Evolutionary conservation across 805 yeast genomes (phyloP).

Genomic region (Wickerhamiella vanderwaltii): DNA sequence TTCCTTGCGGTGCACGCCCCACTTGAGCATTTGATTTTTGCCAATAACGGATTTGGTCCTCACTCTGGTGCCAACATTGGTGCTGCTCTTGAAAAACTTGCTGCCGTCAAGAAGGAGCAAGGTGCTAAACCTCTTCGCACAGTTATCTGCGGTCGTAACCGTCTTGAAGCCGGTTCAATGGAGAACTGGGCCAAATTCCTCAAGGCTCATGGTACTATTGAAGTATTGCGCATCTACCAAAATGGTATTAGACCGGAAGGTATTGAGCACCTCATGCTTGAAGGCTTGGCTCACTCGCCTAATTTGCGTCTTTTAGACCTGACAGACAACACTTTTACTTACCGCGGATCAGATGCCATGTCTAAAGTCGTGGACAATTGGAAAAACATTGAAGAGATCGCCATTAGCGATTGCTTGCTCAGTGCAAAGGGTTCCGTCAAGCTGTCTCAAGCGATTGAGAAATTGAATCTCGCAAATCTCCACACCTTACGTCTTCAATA

Average conservation of each 20-base stretch:
- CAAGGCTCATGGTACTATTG: conserved; percentile 62
- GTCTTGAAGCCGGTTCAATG: conserved; percentile 91
- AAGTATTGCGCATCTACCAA: conserved; percentile 73
- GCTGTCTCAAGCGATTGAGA: conserved; percentile 27
- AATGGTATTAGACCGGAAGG: conserved; percentile 97
- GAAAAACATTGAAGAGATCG: conserved; percentile 60
- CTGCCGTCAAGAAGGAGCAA: conserved; percentile 41
- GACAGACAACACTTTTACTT: conserved; percentile 91
- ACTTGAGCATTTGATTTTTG: conserved; percentile 71
- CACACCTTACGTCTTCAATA: conserved; percentile 64
- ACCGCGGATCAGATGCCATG: conserved; percentile 49
- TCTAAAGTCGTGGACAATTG: conserved; percentile 51
- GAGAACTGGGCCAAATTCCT: conserved; percentile 75
- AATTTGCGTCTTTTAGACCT: conserved; percentile 62
- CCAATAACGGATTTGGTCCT: conserved; percentile 98
- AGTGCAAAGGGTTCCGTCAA: conserved; percentile 67
- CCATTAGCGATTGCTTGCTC: conserved; percentile 79
- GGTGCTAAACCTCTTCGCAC: conserved; percentile 49
- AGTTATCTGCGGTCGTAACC: conserved; percentile 92
- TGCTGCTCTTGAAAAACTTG: conserved; percentile 60
- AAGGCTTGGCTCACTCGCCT: conserved; percentile 56
- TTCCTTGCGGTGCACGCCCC: conserved; percentile 66
- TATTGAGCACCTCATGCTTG: conserved; percentile 53
- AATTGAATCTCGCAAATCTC: conserved; percentile 31
- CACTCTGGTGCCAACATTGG: conserved; percentile 94